These are phyloP conservation scores for Brassica carinata DNA, from an alignment of 345 rosid species.

Conservation along the genomic window DNA sequence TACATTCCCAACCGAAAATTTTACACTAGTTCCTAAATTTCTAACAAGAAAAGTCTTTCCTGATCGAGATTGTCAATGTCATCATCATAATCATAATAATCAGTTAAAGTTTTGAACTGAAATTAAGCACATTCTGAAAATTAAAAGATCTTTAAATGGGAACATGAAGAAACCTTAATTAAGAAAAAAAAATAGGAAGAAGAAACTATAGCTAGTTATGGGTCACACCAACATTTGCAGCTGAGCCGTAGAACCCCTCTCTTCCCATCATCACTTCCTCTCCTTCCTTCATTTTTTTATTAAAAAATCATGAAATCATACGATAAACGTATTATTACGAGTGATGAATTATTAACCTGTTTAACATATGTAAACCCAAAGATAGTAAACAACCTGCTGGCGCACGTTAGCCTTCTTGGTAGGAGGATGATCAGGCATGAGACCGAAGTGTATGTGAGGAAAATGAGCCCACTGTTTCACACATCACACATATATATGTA, in stretches of 20 bases:
- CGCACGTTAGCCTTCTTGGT: conserved; percentile 69
- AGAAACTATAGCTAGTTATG: conserved; percentile 44
- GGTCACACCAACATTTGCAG: conserved; percentile 68
- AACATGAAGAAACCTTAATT: background rate
- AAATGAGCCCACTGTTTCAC: conserved; percentile 91
- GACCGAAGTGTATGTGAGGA: conserved; percentile 95
- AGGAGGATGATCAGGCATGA: conserved; percentile 92
- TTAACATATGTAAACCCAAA: conserved; percentile 11
- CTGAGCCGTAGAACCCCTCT: conserved; percentile 70
- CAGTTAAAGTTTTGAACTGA: conserved; percentile 15
- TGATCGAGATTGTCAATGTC: conserved; percentile 13
- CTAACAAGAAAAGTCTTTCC: conserved; percentile 7
- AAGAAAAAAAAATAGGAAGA: background rate
- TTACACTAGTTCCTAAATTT: background rate
- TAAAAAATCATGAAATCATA: background rate
- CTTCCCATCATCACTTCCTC: conserved; percentile 62
- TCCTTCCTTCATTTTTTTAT: conserved; percentile 59
- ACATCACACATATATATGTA: background rate
- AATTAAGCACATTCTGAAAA: conserved; percentile 17
- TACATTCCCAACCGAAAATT: background rate
- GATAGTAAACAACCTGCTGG: conserved; percentile 53
- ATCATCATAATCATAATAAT: conserved; percentile 6
- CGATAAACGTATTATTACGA: background rate
- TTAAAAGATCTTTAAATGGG: background rate
- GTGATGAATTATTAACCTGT: background rate